Conservation (phyloP, 495 filamentous ascomycete genomes). For the Xeromyces bisporus region DNA sequence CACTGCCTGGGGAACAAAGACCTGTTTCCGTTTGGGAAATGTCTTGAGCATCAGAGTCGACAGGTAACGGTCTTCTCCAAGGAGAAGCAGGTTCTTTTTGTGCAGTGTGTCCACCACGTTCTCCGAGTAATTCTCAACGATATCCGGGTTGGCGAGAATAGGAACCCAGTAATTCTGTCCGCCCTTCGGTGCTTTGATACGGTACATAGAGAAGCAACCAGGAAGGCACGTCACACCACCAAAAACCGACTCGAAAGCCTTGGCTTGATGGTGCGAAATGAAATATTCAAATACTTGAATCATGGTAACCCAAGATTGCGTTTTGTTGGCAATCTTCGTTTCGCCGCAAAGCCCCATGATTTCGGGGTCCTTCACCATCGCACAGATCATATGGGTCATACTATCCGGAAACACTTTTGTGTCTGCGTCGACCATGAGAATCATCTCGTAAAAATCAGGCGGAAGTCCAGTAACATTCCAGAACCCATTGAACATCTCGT, state of each 20-base stretch:
- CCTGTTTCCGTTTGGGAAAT: conserved; percentile 97
- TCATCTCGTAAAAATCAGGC: conserved; percentile 91
- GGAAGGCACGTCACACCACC: conserved; percentile 98
- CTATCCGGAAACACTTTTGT: conserved; percentile 98
- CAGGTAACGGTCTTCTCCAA: conserved; percentile 94
- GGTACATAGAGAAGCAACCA: conserved; percentile 99
- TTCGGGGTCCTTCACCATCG: conserved; percentile 97
- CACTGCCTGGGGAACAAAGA: conserved; percentile 94
- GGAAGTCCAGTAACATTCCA: conserved; percentile 98
- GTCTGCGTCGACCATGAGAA: conserved; percentile 98
- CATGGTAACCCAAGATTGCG: conserved; percentile 83
- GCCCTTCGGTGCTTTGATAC: conserved; percentile 97
- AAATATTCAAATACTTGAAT: conserved; percentile 99
- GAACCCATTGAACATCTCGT: conserved; percentile 97
- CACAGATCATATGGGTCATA: conserved; percentile 94
- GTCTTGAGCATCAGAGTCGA: conserved; percentile 96
- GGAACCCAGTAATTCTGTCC: conserved; percentile 99
- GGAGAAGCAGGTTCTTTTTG: conserved; percentile 90
- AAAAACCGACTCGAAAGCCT: conserved; percentile 96
- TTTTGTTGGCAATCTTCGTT: conserved; percentile 99
- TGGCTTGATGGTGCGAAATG: conserved; percentile 91
- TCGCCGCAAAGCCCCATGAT: conserved; percentile 99
- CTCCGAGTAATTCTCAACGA: conserved; percentile 98
- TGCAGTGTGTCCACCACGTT: conserved; percentile 98
- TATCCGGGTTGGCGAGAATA: conserved; percentile 93